Evolutionary conservation across 202 grass and related monocot species (phyloP).

Genomic region (Schoenoplectus tabernaemontani): DNA sequence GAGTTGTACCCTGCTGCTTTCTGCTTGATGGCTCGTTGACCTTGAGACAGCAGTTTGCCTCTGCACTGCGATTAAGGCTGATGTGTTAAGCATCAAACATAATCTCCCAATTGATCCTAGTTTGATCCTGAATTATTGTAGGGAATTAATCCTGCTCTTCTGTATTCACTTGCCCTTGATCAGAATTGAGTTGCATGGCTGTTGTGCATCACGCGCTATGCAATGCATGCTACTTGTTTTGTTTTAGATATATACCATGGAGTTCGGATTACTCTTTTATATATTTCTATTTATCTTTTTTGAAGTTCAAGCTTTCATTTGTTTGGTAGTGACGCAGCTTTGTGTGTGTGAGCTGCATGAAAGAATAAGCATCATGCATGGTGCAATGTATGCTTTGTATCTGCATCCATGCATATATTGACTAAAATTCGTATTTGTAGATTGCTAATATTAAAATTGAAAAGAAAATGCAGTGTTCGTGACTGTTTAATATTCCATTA

Average conservation of each 20-base stretch:
- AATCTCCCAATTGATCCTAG: slow-evolving; percentile 46
- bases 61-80: slow-evolving; percentile 31
- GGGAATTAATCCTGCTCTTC: slow-evolving; percentile 28
- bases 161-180: slow-evolving; percentile 32
- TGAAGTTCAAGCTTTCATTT: neutral
- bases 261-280: neutral
- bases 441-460: too few species aligned
- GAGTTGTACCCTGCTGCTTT: slow-evolving; percentile 32
- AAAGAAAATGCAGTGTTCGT: too few species aligned
- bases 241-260: neutral
- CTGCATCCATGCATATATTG: neutral
- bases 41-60: slow-evolving; percentile 36
- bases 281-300: neutral
- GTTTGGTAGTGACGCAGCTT: neutral
- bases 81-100: slow-evolving; percentile 30
- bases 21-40: slow-evolving; percentile 32
- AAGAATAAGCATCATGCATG: slow-evolving; percentile 11
- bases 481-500: too few species aligned
- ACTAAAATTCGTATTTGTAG: neutral
- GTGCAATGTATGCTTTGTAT: neutral
- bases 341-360: slow-evolving; percentile 8
- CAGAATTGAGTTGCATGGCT: neutral
- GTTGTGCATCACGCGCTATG: neutral
- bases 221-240: neutral
- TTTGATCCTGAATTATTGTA: slow-evolving; percentile 49